Base-by-base conservation (phyloP, 148 eudicot genomes). In the Rhododendron vialii region DNA sequence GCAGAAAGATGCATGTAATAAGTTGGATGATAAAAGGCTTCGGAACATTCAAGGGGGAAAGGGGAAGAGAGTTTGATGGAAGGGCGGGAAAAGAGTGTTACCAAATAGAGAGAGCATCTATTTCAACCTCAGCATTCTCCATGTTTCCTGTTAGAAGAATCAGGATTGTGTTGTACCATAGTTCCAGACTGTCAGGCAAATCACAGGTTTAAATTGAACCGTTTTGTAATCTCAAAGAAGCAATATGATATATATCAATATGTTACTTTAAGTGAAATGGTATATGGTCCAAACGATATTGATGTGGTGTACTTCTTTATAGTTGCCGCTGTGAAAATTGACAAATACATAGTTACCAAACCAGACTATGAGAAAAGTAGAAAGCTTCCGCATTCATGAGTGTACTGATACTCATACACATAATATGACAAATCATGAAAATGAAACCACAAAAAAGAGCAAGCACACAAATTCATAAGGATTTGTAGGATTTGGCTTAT, bases 61-160 rank as follows among this genome's bases (percentile, higher is more conserved):
- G 33, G 75, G 30, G 7, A 24, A 55, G 24, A 45, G 53, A 28
- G 15, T 18, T 38, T 1, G 4, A 77, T 5, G 51, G 43, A 75
- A 73, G 38, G 38, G 75, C 5, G 12, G 45, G 2, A 84, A 30
- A 30, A 63, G 30, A 53, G 38, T 36, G n/a, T 53, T 90, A 88
- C 92, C 92, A 90, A 36, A 90, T 87, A 30, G 90, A 88, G 84
- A 90, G 88, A 77, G 92, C 92, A 85, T 85, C 89, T 26, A 88
- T 87, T 13, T 59, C 77, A 35, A 85, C 90, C 89, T 88, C 87
- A 22, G 90, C 88, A 88, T 90, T 88, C 50, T 48, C 43, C 87
- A 90, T 43, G 30, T 83, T 76, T 74, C 90, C 90, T 2, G 90
- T 83, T 57, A 90, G 67, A 48, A 88, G 92, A 84, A 88, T 17